phyloP scores from a whole-genome alignment of 148 eudicot species.

The Rhododendron simsii region DNA sequence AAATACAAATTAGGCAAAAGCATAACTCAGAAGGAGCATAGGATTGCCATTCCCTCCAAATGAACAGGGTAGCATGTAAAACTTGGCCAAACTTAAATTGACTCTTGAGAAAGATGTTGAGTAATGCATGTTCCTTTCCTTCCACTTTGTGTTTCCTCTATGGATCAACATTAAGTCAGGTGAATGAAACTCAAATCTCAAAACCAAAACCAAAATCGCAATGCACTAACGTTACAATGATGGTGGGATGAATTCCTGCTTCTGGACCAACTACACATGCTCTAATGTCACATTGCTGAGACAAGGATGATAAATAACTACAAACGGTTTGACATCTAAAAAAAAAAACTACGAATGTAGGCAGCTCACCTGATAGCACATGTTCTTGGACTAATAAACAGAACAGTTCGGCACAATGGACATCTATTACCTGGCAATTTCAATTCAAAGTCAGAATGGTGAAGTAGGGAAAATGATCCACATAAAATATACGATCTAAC shows the following conservation, averaged over 20 bases:
- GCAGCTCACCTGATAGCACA: constrained; percentile 67
- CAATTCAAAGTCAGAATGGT: constrained; percentile 13
- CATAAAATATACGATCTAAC: not conserved
- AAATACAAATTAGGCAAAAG: not conserved
- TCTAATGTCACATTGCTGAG: not conserved
- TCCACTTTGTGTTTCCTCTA: not conserved
- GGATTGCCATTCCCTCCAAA: not conserved
- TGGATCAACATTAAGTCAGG: not conserved
- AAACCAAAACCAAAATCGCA: not conserved
- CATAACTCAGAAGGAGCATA: not conserved
- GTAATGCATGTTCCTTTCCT: not conserved
- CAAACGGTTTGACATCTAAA: not conserved
- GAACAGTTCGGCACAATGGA: constrained; percentile 84
- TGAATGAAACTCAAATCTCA: not conserved
- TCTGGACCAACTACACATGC: not conserved
- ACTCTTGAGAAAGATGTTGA: not conserved
- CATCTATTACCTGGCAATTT: constrained; percentile 68
- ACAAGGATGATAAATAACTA: not conserved
- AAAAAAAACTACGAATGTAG: not conserved
- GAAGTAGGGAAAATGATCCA: not conserved
- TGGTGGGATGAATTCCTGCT: not conserved
- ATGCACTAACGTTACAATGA: not conserved
- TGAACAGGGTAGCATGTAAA: not conserved
- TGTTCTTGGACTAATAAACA: constrained; percentile 73
- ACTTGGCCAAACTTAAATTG: not conserved